Base-by-base conservation (phyloP, 768 basidiomycete genomes). In the Hericium alpestre region DNA sequence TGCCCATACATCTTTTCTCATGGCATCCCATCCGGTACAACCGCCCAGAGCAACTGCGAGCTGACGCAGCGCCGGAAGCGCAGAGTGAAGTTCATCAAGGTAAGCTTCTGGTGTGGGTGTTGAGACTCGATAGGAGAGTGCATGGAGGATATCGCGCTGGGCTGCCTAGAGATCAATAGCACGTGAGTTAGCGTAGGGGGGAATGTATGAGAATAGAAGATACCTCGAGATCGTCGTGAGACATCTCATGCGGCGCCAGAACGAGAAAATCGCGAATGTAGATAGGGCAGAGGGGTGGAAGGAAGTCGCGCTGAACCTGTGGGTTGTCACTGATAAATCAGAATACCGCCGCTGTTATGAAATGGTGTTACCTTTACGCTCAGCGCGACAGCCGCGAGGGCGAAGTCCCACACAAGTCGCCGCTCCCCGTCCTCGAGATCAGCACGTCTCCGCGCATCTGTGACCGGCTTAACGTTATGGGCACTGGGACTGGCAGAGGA, bases 341-440 rank as follows among this genome's bases (percentile, higher is more conserved):
- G 38, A 38, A 12, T 18, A 22, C 50, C 43, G 15, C 10, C 18
- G 32, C 32, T 32, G 32, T 15, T 15, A 18, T 38, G 52, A 15
- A 15, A 48, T 11, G 3, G n/a, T 4, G 15, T 38, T 37, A 63
- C 62, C 60, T 63, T 63, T 25, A 63, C 62, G 38, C 56, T 58
- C 40, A 63, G 48, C 15, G 60, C 49, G 20, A 63, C 40, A 4
- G 62, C 57, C 16, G 62, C 60, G 27, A 63, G 53, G 7, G 62
- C 62, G 27, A 58, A 58, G 13, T 63, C 62, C 59, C 55, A 58
- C 38, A 61, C 39, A 6, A 57, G 15, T 37, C 47, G 10, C 15
- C 38, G 38, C 51, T 47, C 16, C 13, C 46, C 16, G 4, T 54
- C 53, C 6, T 61, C 52, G 9, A 20, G 38, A n/a, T 41, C 47